phyloP scores from a whole-genome alignment of 495 filamentous ascomycete species.

The Pseudotulostoma volvatum region DNA sequence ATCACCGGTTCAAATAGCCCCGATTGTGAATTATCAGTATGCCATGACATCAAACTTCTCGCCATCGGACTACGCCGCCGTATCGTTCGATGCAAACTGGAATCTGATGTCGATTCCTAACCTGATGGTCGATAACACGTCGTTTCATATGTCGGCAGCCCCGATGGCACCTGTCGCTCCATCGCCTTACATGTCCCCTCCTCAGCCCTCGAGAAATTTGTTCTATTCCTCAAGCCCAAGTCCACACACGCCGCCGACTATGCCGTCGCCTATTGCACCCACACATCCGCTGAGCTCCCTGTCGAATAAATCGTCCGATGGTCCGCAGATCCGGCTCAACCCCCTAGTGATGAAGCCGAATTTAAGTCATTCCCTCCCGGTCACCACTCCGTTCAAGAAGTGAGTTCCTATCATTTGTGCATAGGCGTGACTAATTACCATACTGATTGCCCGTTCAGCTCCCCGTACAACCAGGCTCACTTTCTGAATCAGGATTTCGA shows the following conservation, averaged over 20 bases:
- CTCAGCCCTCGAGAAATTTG: conserved; percentile 14
- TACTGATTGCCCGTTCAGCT: conserved; percentile 32
- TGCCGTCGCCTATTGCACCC: conserved; percentile 10
- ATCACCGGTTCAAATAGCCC: conserved; percentile 31
- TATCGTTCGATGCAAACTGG: conserved; percentile 34
- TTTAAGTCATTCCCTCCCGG: conserved; percentile 26
- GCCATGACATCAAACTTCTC: conserved; percentile 28
- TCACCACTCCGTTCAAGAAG: conserved; percentile 32
- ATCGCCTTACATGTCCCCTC: conserved; percentile 19
- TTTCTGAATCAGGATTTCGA: conserved; percentile 76
- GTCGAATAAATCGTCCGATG: conserved; percentile 23
- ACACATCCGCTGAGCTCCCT: conserved; percentile 23
- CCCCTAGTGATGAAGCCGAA: conserved; percentile 32
- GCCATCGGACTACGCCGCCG: conserved; percentile 26
- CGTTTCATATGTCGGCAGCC: conserved; percentile 20
- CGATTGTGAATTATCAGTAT: conserved; percentile 29
- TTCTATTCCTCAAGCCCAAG: conserved; percentile 3
- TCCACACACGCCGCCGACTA: conserved; percentile 1
- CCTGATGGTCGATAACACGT: conserved; percentile 25
- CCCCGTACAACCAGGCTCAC: conserved; percentile 67
- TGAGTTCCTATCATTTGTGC: conserved; percentile 13
- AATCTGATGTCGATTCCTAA: conserved; percentile 35
- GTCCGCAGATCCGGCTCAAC: conserved; percentile 31
- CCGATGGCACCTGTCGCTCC: conserved; percentile 31
- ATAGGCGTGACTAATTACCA: conserved; percentile 11